A percentile compares a stretch with the other conserved stretches of the same genome.
Conservation (phyloP, 169 alveolate genomes). For the Plasmodium berghei region DNA sequence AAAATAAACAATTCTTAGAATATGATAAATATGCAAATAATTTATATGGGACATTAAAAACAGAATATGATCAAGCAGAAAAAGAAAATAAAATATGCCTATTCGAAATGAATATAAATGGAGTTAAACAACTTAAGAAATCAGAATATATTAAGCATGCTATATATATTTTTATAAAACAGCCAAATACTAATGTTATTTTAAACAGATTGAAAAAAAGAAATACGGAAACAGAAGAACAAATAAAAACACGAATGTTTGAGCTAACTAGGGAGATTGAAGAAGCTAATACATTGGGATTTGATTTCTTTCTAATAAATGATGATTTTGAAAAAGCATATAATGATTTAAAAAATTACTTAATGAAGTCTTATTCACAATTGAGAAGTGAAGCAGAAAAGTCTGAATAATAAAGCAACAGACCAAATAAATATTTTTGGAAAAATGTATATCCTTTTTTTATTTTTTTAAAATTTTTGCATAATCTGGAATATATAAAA, state of each 20-base stretch:
- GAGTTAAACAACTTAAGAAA: conserved; percentile 84
- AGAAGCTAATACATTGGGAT: conserved; percentile 71
- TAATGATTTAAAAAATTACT: conserved; percentile 16
- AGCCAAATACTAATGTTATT: conserved; percentile 84
- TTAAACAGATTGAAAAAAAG: conserved; percentile 88
- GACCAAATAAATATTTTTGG: not conserved
- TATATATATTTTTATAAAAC: conserved; percentile 83
- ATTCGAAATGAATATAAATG: conserved; percentile 92
- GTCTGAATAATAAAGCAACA: not conserved
- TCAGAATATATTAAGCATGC: conserved; percentile 78
- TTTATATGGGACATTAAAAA: conserved; percentile 89
- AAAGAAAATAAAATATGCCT: conserved; percentile 86
- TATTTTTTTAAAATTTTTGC: no score
- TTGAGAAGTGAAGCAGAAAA: not conserved
- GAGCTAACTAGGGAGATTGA: conserved; percentile 89
- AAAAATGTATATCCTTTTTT: not conserved
- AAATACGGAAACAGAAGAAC: conserved; percentile 88
- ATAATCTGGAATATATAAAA: no score
- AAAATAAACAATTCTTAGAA: conserved; percentile 87
- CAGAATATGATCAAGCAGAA: conserved; percentile 83
- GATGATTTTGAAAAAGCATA: conserved; percentile 71
- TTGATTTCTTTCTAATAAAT: conserved; percentile 69
- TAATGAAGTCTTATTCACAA: conserved; percentile 18
- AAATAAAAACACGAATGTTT: conserved; percentile 85
- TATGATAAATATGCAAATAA: conserved; percentile 87